Evolutionary conservation across 2,329 filamentous ascomycete species (phyloP).

Genomic region (Colletotrichum paranaense): DNA sequence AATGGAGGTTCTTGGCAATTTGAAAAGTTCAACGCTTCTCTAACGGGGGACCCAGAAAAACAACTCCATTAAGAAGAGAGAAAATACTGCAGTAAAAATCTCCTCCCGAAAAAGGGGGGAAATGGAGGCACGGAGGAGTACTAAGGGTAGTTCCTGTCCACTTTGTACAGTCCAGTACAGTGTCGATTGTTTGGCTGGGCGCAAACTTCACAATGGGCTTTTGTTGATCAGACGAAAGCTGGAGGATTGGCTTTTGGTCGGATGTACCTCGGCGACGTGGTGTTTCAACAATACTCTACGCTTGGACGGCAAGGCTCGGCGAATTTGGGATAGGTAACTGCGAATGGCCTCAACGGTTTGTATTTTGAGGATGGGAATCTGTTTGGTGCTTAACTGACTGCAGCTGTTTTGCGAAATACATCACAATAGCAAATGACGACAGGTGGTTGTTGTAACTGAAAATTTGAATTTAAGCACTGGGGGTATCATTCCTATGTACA

Average conservation of each 20-base stretch:
- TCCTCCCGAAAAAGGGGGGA: not conserved
- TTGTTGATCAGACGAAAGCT: not conserved
- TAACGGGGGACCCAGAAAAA: not conserved
- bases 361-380: not conserved
- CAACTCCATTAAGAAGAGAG: not conserved
- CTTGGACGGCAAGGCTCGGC: not conserved
- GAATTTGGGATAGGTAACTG: not conserved
- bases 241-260: not conserved
- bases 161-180: not conserved
- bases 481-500: constrained; percentile 36
- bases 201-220: not conserved
- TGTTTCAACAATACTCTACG: not conserved
- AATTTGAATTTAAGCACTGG: constrained; percentile 28
- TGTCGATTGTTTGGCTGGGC: not conserved
- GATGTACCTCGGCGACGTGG: not conserved
- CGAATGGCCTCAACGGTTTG: not conserved
- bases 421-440: too few species aligned
- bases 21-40: not conserved
- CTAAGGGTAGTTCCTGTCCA: not conserved
- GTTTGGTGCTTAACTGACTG: too few species aligned
- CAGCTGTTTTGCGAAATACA: too few species aligned
- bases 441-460: not conserved
- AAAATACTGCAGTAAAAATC: not conserved
- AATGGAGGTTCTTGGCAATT: constrained; percentile 1
- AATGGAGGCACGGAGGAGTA: not conserved